These are phyloP conservation scores for Candida tammaniensis DNA, from an alignment of 805 yeast species.

Conservation along the genomic window DNA sequence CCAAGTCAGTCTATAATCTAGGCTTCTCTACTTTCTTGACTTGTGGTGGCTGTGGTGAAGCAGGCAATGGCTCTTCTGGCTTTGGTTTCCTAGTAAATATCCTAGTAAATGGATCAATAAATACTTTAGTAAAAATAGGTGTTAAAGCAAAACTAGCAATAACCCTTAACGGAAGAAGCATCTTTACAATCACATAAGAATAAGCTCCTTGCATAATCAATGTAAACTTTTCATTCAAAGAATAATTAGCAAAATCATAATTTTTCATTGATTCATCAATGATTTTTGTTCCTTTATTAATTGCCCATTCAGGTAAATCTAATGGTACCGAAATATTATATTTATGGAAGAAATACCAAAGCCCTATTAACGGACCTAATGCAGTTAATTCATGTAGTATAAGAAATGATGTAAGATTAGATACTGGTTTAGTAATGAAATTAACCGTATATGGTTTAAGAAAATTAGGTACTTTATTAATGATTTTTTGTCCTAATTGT, in stretches of 20 bases:
- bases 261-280: conserved; percentile 51
- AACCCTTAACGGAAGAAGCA: conserved; percentile 53
- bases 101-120: conserved; percentile 46
- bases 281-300: conserved; percentile 56
- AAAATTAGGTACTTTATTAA: conserved; percentile 45
- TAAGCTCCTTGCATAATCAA: conserved; percentile 70
- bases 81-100: conserved; percentile 15
- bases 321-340: conserved; percentile 49
- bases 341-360: conserved; percentile 67
- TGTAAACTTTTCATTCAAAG: conserved; percentile 50
- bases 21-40: conserved; percentile 31
- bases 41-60: background rate
- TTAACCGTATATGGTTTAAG: conserved; percentile 49
- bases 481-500: conserved; percentile 14
- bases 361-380: conserved; percentile 60
- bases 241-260: conserved; percentile 28
- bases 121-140: conserved; percentile 55
- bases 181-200: conserved; percentile 68
- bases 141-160: conserved; percentile 48
- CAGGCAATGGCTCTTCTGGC: conserved; percentile 4
- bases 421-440: conserved; percentile 54
- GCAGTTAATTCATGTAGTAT: conserved; percentile 76
- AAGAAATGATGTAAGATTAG: conserved; percentile 62
- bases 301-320: conserved; percentile 57
- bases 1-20: too few relatives aligned